phyloP scores from a whole-genome alignment of 345 rosid genomes.

The Gossypium stocksii region DNA sequence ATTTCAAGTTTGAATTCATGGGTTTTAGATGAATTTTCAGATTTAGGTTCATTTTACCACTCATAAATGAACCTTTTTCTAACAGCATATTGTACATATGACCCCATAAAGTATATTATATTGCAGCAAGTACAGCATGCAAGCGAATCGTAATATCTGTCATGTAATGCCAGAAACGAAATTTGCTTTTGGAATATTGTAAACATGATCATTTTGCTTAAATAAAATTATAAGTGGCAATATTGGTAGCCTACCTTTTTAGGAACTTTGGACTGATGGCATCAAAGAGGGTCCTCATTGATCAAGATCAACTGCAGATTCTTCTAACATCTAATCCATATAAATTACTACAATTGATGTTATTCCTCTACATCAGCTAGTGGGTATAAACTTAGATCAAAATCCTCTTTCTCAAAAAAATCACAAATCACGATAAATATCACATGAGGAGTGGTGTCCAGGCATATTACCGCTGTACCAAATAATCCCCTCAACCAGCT shows the following conservation, averaged over 20 bases:
- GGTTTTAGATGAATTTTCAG: no score
- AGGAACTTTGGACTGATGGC: conserved; percentile 15
- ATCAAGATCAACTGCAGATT: conserved; percentile 20
- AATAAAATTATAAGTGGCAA: conserved; percentile 15
- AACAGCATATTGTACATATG: no score
- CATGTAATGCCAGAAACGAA: conserved; percentile 11
- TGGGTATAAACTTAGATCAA: conserved; percentile 4
- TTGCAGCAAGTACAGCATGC: not conserved
- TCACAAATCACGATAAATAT: not conserved
- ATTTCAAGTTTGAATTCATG: no score
- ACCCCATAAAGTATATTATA: not conserved
- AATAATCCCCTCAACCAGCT: conserved; percentile 31
- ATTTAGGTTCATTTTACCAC: no score
- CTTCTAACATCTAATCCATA: conserved; percentile 20
- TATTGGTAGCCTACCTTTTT: not conserved
- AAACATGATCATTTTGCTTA: conserved; percentile 11
- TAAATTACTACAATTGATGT: conserved; percentile 22
- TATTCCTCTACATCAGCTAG: conserved; percentile 21
- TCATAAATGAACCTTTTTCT: no score
- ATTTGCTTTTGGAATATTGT: conserved; percentile 15
- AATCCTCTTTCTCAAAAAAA: conserved; percentile 43
- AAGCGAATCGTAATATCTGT: conserved; percentile 2
- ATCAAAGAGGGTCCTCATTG: conserved; percentile 20
- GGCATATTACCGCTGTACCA: conserved; percentile 16
- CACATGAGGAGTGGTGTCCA: not conserved